Base-by-base conservation (phyloP, 23 red algal species). In the Pyropia haitanensis region DNA sequence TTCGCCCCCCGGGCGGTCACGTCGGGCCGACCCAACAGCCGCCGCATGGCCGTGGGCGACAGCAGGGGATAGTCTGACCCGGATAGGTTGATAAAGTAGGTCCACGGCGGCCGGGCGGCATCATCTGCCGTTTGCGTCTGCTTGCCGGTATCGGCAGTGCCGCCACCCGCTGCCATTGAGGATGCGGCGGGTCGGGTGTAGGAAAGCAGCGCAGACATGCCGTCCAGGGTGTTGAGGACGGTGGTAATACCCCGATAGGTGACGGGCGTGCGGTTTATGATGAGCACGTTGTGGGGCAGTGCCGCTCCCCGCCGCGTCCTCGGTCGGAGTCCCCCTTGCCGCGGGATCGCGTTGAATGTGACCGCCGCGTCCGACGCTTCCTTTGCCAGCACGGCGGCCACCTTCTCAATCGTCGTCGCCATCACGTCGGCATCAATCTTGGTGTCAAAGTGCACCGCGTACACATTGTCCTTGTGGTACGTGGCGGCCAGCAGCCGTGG, bases 11-110 rank as follows among this genome's bases (percentile, higher is more conserved):
- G 60, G 8, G 73, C 79, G 20, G 60, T 61, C 4, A 84, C 79
- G 49, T 74, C 44, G 48, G 79, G 79, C 25, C 73, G 55, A 14
- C 57, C 87, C 24, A 91, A 66, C 13, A 91, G 51, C 25, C 67
- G 70, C 14, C 87, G 77, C 56, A 72, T 72, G 13, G 63, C 58
- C 1, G 50, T 32, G 23, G 87, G 56, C 27, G 75, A 46, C 49
- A 91, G 56, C 14, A 91, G 63, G 19, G 87, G 87, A 71, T 91
- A 91, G 54, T 91, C 87, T 26, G 87, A 82, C 18, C 77, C 87
- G 48, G 72, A 79, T 1, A 91, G 32, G 56, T 91, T 91, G 77
- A 91, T 91, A 59, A 82, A 91, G 46, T 82, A 91, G 56, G 76
- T 75, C 87, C 87, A 91, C 27, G 73, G 22, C 22, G 69, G 69